phyloP scores from a whole-genome alignment of 1,284 basidiomycete species.

The Naganishia liquefaciens region DNA sequence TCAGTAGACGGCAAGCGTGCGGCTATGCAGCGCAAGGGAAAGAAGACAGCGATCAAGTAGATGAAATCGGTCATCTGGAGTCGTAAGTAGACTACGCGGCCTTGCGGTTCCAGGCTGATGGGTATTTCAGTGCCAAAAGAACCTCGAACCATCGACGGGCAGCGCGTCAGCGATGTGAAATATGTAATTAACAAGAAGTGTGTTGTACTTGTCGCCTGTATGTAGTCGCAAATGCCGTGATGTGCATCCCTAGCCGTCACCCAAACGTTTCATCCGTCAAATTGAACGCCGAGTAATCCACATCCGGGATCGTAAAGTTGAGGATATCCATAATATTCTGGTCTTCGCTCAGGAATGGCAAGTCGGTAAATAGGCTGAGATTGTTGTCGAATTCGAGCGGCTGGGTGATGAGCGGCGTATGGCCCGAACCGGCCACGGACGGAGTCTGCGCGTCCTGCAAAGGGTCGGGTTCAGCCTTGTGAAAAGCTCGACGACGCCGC shows the following conservation, averaged over 20 bases:
- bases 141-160: no score
- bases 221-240: no score
- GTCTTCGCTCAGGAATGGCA: slow-evolving; percentile 24
- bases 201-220: no score
- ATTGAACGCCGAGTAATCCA: slow-evolving; percentile 25
- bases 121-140: no score
- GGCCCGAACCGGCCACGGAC: slow-evolving; percentile 16
- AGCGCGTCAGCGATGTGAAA: no score
- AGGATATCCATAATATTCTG: slow-evolving; percentile 28
- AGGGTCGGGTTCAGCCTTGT: background rate
- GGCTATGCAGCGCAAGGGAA: no score
- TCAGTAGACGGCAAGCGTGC: no score
- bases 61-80: no score
- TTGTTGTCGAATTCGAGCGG: slow-evolving; percentile 27
- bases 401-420: slow-evolving; percentile 19
- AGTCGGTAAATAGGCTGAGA: slow-evolving; percentile 20
- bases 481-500: background rate
- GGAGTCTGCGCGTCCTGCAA: slow-evolving; percentile 19
- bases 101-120: no score
- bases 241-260: background rate
- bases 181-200: no score
- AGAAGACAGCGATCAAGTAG: no score
- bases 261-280: slow-evolving; percentile 10
- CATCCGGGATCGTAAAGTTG: slow-evolving; percentile 25
- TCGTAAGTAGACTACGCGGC: no score